A percentile compares a stretch with the other conserved stretches of the same genome.
phyloP scores from a whole-genome alignment of 2,329 filamentous ascomycete genomes.

The Penicillium digitatum region DNA sequence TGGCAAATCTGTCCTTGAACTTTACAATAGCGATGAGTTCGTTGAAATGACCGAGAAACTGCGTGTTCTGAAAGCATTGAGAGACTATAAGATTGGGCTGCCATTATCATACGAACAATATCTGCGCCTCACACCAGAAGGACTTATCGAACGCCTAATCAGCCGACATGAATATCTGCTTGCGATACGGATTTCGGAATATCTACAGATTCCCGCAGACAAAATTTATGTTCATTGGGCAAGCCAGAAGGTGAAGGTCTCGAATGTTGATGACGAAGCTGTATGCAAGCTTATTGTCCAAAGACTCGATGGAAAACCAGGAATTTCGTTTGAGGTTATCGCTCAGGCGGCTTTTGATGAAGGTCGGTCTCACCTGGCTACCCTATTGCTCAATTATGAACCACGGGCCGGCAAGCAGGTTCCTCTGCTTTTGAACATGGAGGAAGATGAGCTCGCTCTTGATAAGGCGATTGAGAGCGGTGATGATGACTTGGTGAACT shows the following conservation, averaged over 20 bases:
- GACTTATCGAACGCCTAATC: constrained; percentile 77
- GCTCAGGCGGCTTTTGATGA: constrained; percentile 92
- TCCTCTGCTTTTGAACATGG: constrained; percentile 86
- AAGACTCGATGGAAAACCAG: constrained; percentile 78
- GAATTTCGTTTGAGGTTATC: constrained; percentile 93
- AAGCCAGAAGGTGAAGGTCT: constrained; percentile 83
- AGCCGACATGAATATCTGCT: constrained; percentile 88
- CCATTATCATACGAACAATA: constrained; percentile 93
- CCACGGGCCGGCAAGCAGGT: constrained; percentile 94
- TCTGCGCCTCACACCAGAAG: constrained; percentile 81
- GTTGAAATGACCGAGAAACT: constrained; percentile 96
- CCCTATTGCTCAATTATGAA: constrained; percentile 86
- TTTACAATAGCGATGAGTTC: constrained; percentile 98
- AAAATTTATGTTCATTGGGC: constrained; percentile 97
- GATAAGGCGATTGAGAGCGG: constrained; percentile 96
- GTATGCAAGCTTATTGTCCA: constrained; percentile 84
- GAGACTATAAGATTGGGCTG: constrained; percentile 85
- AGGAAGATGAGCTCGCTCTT: constrained; percentile 88
- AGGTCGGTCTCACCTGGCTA: constrained; percentile 81
- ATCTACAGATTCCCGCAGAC: constrained; percentile 79
- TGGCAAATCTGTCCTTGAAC: constrained; percentile 92
- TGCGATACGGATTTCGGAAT: constrained; percentile 81
- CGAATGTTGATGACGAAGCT: constrained; percentile 78
- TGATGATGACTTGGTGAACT: constrained; percentile 88
- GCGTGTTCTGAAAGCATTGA: constrained; percentile 84